Evolutionary conservation across 805 yeast genomes (phyloP), one percentile per base, ranked within the genome.

Genomic region (Lachancea mirantina): DNA sequence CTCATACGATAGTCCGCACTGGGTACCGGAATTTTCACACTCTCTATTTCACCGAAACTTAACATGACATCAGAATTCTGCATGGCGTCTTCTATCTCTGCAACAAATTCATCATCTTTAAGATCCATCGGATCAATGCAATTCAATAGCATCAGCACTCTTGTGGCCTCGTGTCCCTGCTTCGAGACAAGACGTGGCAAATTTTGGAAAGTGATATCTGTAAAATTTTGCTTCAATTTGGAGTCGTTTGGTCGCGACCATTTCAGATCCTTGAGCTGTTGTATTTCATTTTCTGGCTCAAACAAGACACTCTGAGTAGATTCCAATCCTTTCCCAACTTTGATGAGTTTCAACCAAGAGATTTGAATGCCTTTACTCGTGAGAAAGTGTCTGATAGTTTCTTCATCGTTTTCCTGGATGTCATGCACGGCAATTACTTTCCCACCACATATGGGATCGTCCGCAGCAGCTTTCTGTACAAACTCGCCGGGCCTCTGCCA

Each of bases 111-210:
- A 16, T 67, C 72, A 26, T 74, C 74, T 14, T 67, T 55, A 34
- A 84, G 56, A 41, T 83, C 94, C 21, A 74, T 74, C 1, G 78
- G 70, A 2, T 79, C 69, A 1, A 84, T 67, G 28, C 75, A 61
- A 48, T 87, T 88, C 22, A 83, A 52, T 4, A 87, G 56, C 35
- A 80, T 75, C 6, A 88, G 49, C 1, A 82, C 84, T 10, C 52
- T 65, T 0, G 76, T 55, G 23, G 47, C 49, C 9, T 32, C 23
- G 6, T 40, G 40, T 14, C 23, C 35, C 6, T 27, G 28, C 6
- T 41, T 43, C 4, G 49, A 49, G 4, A 60, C 70, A 33, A 68
- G 49, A 7, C 56, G 48, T 23, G 57, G 55, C 14, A 70, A 50
- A 3, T 64, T 59, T 23, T 54, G 57, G 38, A 60, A 61, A 26